Conservation (phyloP, 2,329 filamentous ascomycete genomes). For the Colletotrichum orchidophilum region DNA sequence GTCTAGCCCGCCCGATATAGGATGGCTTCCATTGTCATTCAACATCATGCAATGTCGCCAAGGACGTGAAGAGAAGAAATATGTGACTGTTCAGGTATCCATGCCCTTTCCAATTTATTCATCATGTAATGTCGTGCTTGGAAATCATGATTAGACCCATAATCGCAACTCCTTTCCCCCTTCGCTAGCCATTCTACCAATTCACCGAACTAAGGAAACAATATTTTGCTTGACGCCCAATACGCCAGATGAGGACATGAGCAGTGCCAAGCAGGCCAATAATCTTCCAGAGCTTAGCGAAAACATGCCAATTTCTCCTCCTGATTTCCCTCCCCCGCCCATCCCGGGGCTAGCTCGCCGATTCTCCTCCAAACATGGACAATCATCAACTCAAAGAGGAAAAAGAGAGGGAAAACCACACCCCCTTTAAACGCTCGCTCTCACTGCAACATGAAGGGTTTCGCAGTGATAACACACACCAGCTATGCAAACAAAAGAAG, state of each 20-base stretch:
- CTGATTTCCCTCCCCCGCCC: neutral
- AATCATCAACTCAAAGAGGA: neutral
- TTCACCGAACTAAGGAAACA: neutral
- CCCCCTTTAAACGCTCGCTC: slow-evolving; percentile 13
- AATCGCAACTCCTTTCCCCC: slow-evolving; percentile 7
- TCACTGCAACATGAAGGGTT: slow-evolving; percentile 15
- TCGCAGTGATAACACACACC: slow-evolving; percentile 14
- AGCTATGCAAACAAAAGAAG: slow-evolving; percentile 4
- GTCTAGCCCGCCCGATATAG: neutral
- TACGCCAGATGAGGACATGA: slow-evolving; percentile 3
- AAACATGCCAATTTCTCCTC: neutral
- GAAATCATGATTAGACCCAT: neutral
- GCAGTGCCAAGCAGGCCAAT: slow-evolving; percentile 1
- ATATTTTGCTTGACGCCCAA: neutral
- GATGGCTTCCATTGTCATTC: neutral
- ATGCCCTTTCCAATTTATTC: slow-evolving; percentile 10
- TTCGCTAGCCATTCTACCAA: neutral
- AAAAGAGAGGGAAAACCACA: neutral
- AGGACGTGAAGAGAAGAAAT: neutral
- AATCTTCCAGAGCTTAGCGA: neutral
- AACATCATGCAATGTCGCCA: neutral
- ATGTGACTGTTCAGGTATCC: neutral
- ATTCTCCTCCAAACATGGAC: neutral
- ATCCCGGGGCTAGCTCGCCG: neutral
- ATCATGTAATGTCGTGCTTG: neutral